Conservation (phyloP, 2,329 filamentous ascomycete species). For the Xylariaceae sp. region DNA sequence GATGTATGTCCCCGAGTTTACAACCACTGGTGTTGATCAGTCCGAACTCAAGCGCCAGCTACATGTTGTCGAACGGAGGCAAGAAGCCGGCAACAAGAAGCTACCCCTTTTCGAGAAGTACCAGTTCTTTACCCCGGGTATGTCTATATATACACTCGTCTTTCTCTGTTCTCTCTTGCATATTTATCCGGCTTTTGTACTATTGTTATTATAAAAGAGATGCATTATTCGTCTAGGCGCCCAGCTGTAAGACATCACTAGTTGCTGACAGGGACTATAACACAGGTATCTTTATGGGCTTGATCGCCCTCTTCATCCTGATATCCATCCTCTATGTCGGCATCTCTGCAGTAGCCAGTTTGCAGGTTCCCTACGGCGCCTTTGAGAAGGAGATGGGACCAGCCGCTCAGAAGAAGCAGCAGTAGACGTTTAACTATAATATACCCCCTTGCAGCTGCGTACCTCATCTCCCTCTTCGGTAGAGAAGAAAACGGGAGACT, state of each 20-base stretch:
- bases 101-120: constrained; percentile 81
- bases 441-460: background rate
- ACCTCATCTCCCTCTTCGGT: too few relatives aligned
- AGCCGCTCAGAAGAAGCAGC: constrained; percentile 79
- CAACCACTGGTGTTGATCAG: constrained; percentile 47
- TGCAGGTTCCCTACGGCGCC: constrained; percentile 87
- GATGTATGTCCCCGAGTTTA: constrained; percentile 61
- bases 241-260: too few relatives aligned
- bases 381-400: constrained; percentile 96
- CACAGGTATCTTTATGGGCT: constrained; percentile 80
- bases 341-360: constrained; percentile 66
- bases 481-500: too few relatives aligned
- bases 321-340: constrained; percentile 75
- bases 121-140: constrained; percentile 87
- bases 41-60: constrained; percentile 66
- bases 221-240: too few relatives aligned
- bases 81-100: constrained; percentile 39
- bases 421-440: constrained; percentile 27
- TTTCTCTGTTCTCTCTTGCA: background rate
- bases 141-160: constrained; percentile 24
- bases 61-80: constrained; percentile 29
- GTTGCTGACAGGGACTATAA: background rate
- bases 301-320: constrained; percentile 65
- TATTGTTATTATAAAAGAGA: too few relatives aligned
- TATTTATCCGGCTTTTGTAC: background rate